phyloP scores from a whole-genome alignment of 2,329 filamentous ascomycete genomes.

The Laburnicola sp. region DNA sequence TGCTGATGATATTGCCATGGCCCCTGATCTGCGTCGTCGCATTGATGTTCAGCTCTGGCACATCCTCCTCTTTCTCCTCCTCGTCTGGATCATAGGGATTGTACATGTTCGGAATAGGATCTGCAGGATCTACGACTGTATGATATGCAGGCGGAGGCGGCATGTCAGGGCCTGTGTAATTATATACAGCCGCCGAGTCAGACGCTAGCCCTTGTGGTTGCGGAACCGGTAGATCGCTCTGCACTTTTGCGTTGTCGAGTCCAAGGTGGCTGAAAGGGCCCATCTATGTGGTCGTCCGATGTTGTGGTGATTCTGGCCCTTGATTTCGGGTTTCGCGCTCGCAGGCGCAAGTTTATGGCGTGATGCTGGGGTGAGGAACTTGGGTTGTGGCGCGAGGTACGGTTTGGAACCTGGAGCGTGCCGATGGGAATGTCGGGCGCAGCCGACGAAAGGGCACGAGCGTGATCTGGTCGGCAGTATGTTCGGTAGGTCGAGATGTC shows the following conservation, averaged over 20 bases:
- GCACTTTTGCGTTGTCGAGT: conserved; percentile 27
- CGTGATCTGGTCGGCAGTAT: conserved; percentile 9
- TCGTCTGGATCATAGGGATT: conserved; percentile 25
- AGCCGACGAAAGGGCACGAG: neutral
- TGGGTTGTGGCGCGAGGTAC: conserved; percentile 4
- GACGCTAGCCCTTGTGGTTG: conserved; percentile 5
- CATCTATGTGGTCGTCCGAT: conserved; percentile 17
- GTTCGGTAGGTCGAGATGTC: conserved; percentile 1
- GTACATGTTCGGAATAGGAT: conserved; percentile 23
- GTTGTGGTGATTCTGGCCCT: conserved; percentile 11
- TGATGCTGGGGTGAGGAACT: conserved; percentile 35
- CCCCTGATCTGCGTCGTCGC: conserved; percentile 40
- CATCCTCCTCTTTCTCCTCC: conserved; percentile 11
- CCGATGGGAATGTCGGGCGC: neutral
- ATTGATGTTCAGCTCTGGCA: conserved; percentile 41
- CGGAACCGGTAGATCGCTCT: conserved; percentile 11
- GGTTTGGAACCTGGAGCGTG: neutral
- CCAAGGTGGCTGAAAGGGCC: conserved; percentile 24
- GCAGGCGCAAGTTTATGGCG: conserved; percentile 30
- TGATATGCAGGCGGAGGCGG: conserved; percentile 38
- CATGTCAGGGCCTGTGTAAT: conserved; percentile 19
- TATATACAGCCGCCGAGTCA: neutral
- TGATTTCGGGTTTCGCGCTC: conserved; percentile 16
- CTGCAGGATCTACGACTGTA: conserved; percentile 28
- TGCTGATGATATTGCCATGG: conserved; percentile 40